phyloP scores from a whole-genome alignment of 345 rosid genomes.

The sweet orange (Citrus sinensis) region DVS_A1.0 CM039165.1:33115501-33116000 shows the following conservation, averaged over 20 bases:
- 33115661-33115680: constrained; percentile 78
- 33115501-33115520: constrained; percentile 42
- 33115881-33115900: constrained; percentile 58
- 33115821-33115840: constrained; percentile 78
- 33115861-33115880: constrained; percentile 90
- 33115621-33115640: constrained; percentile 63
- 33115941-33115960: constrained; percentile 75
- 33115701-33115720: constrained; percentile 66
- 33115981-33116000: constrained; percentile 80
- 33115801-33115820: constrained; percentile 68
- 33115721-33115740: constrained; percentile 53
- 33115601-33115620: constrained; percentile 77
- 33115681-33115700: constrained; percentile 85
- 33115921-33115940: constrained; percentile 67
- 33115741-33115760: constrained; percentile 55
- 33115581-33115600: constrained; percentile 75
- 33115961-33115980: constrained; percentile 81
- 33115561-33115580: constrained; percentile 82
- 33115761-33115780: constrained; percentile 54
- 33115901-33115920: constrained; percentile 60
- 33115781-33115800: constrained; percentile 56
- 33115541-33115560: constrained; percentile 74
- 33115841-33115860: constrained; percentile 70
- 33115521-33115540: constrained; percentile 74
- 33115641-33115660: constrained; percentile 70